These are phyloP conservation scores for Petasospora fabianii DNA, from an alignment of 1,139 yeast genomes.

Conservation along the genomic window DNA sequence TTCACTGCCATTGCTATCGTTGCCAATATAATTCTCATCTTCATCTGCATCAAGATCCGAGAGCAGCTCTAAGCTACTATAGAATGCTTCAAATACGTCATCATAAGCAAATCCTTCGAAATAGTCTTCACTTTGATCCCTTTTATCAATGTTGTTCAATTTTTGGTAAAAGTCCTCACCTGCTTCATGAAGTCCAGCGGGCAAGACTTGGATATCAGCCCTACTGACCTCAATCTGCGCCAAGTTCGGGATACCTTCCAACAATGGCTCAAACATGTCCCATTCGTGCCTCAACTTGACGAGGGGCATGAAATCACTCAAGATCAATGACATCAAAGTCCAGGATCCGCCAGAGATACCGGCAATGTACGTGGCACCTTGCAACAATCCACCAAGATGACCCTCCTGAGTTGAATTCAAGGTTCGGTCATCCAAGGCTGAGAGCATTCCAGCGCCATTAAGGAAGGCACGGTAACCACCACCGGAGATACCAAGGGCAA, in stretches of 20 bases:
- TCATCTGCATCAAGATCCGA: constrained; percentile 8
- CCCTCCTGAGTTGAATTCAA: constrained; percentile 31
- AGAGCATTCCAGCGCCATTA: constrained; percentile 58
- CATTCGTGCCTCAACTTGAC: constrained; percentile 37
- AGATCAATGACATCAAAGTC: constrained; percentile 48
- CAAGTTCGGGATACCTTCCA: constrained; percentile 50
- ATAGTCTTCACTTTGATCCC: constrained; percentile 5
- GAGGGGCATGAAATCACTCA: constrained; percentile 44
- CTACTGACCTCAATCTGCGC: constrained; percentile 29
- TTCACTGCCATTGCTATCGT: background rate
- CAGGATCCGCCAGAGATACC: constrained; percentile 76
- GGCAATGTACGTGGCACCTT: constrained; percentile 50
- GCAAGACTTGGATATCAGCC: constrained; percentile 28
- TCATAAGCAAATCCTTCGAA: constrained; percentile 1
- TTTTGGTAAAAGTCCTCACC: constrained; percentile 27
- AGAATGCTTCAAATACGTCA: constrained; percentile 15
- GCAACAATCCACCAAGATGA: constrained; percentile 49
- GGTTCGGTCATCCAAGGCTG: constrained; percentile 49
- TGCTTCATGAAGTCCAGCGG: constrained; percentile 23
- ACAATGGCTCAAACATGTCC: constrained; percentile 45
- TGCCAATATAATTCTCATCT: background rate
- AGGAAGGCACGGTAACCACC: constrained; percentile 73
- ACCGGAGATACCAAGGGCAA: constrained; percentile 65
- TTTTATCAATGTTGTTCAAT: constrained; percentile 22
- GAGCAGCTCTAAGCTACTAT: constrained; percentile 11